These are phyloP conservation scores for Camellia oleifera DNA, from an alignment of 179 eudicot species.

Conservation along the genomic window DNA sequence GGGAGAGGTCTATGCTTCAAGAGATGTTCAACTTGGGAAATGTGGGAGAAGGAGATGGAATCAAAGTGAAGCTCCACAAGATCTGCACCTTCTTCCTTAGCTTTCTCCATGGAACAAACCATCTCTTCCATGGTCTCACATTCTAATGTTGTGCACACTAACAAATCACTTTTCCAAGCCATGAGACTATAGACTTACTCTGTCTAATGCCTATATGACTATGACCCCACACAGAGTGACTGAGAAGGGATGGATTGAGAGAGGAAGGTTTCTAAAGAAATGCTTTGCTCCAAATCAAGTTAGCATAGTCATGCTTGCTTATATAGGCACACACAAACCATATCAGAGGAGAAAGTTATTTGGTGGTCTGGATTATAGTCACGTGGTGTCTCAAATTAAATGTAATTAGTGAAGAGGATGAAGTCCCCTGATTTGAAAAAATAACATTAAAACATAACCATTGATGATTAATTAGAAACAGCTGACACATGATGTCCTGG, in stretches of 20 bases:
- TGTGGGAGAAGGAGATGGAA: constrained; percentile 28
- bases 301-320: background rate
- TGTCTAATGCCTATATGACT: too few species aligned
- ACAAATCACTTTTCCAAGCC: constrained; percentile 20
- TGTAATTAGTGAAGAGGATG: too few species aligned
- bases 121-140: constrained; percentile 33
- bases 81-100: constrained; percentile 40
- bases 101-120: constrained; percentile 27
- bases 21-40: constrained; percentile 32
- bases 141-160: constrained; percentile 33
- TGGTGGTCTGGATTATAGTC: too few species aligned
- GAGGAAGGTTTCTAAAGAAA: background rate
- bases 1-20: constrained; percentile 28
- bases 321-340: constrained; percentile 9
- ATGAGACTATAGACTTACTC: background rate
- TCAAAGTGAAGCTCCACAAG: constrained; percentile 32
- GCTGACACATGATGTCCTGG: too few species aligned
- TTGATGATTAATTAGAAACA: too few species aligned
- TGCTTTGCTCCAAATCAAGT: background rate
- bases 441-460: too few species aligned
- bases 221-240: background rate
- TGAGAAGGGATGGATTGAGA: constrained; percentile 11
- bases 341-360: too few species aligned
- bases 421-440: too few species aligned
- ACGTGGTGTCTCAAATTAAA: too few species aligned